Evolutionary conservation across 2,329 filamentous ascomycete genomes (phyloP), one percentile per base, ranked within the genome.

Genomic region (Fusarium multiceps): DNA sequence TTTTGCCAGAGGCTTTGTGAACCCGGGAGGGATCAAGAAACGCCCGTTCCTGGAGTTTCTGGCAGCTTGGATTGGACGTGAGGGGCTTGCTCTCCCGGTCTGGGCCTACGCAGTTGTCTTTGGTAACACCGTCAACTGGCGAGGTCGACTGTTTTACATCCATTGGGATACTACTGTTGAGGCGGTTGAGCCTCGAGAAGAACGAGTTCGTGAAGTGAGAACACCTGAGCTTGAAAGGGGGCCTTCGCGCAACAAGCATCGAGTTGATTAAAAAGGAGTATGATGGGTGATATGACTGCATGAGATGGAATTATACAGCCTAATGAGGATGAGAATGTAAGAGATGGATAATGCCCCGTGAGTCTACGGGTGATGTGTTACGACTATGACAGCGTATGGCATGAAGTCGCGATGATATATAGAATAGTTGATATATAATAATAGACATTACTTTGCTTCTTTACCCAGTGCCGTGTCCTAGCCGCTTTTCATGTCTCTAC

Each of bases 81-180:
- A 99, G 80, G 70, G 88, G 0, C 83, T 98, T 11, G 94, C 96
- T 0, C 83, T 97, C 47, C 94, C 94, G 0, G 91, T 99, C 63
- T 99, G 96, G 96, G 82, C 89, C 0, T 94, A 91, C 88, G 96
- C 96, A 1, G 92, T 98, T 21, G 88, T 93, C 72, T 91, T 95
- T n/a, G 96, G 96, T 1, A 89, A 92, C 3, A 95, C 90, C 0
- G 93, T 99, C 1, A 88, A 88, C 55, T 99, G 96, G 97, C 85
- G 96, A 58, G 95, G 94, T 0, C 90, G 90, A 75, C 87, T 84
- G 28, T 98, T 98, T 78, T 88, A 87, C 74, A 94, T 98, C 2
- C 89, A 91, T 3, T 86, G 93, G 72, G 92, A 98, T 78, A 95
- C 95, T 85, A 92, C 90, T 53, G 95, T 97, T 2, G 82, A 85